Base-by-base conservation (phyloP, 805 yeast species). In the Pichia thaimueangensis region DNA sequence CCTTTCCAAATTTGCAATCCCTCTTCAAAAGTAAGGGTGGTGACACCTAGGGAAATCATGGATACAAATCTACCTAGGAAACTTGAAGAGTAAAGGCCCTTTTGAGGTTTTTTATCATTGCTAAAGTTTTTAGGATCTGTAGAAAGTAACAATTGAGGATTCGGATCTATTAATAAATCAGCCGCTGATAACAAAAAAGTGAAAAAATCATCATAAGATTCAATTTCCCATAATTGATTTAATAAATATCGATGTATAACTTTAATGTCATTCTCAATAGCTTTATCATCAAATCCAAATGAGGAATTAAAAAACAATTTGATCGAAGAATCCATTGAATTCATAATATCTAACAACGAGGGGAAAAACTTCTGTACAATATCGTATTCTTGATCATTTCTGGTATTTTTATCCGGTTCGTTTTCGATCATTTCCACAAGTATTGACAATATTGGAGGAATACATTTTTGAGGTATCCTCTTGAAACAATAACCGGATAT, bases 201-300 rank as follows among this genome's bases (percentile, higher is more conserved):
- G 46, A 71, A 71, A 30, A 79, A 59, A 3, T 61, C 58, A 45
- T 79, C 83, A 13, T 76, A 62, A 0, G 76, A 66, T 15, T 65
- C 55, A 36, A 79, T 59, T 1, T 58, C 53, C 81, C 82, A 77
- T 2, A 76, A 31, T 4, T 63, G 23, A 6, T 33, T 15, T 2
- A 45, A 13, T 12, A 48, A n/a, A 24, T 30, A 16, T 23, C 48
- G 47, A 29, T 63, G 65, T 4, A 70, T 56, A 5, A 47, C 52
- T 16, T 52, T 47, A 1, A 66, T 56, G 40, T 62, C 63, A 4
- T 34, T 32, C 2, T 45, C 47, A 1, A 50, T 37, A 10, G 47
- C 51, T 9, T 30, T n/a, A 3, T 25, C 5, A n/a, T 42, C 25
- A 13, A 10, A 15, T 5, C 10, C 12, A 4, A 24, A 4, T 15